Percentiles rank a stretch among this genome's conserved stretches.
Conservation (phyloP, 805 yeast genomes). For the Wickerhamiella azymoides region DNA sequence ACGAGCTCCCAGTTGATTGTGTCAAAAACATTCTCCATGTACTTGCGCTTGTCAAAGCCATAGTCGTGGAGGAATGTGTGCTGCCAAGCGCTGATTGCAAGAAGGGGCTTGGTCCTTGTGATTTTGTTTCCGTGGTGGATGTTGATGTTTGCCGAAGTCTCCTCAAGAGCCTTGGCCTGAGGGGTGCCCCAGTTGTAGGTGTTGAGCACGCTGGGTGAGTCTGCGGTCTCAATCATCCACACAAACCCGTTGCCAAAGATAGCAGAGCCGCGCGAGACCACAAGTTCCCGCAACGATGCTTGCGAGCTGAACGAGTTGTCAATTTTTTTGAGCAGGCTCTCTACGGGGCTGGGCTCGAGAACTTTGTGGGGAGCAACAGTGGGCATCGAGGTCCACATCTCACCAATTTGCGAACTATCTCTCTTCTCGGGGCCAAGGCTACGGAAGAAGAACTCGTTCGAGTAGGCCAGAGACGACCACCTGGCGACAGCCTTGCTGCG, state of each 20-base stretch:
- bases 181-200: conserved; percentile 91
- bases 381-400: conserved; percentile 24
- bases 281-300: conserved; percentile 59
- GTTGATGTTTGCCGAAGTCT: not conserved
- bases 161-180: not conserved
- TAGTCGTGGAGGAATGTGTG: conserved; percentile 71
- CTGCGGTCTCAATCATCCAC: conserved; percentile 61
- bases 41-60: conserved; percentile 58
- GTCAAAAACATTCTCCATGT: conserved; percentile 60
- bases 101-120: conserved; percentile 35
- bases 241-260: conserved; percentile 85
- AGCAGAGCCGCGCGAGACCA: conserved; percentile 56
- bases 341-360: not conserved
- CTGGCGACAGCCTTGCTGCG: conserved; percentile 42
- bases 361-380: conserved; percentile 12
- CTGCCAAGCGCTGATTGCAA: conserved; percentile 77
- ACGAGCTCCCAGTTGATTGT: conserved; percentile 64
- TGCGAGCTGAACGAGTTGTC: conserved; percentile 11
- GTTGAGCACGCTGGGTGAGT: conserved; percentile 51
- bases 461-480: conserved; percentile 71
- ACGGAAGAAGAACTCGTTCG: conserved; percentile 65
- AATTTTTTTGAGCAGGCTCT: not conserved
- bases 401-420: not conserved
- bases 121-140: conserved; percentile 3
- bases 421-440: conserved; percentile 13